Conservation (phyloP, 805 yeast genomes). For the Pichia exigua region DNA sequence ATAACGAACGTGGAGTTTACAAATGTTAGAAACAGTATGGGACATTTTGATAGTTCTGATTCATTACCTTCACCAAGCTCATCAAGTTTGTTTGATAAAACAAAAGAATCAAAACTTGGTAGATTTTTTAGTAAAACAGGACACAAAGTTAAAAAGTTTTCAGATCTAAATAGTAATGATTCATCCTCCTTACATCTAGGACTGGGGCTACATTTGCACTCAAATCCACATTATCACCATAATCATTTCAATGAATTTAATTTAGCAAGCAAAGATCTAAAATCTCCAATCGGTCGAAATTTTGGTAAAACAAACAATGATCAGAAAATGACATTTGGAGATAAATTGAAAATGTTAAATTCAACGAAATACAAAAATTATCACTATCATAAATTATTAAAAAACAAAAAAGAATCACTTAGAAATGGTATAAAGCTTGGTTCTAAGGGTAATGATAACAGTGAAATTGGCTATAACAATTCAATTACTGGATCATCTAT, state of each 20-base stretch:
- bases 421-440: constrained; percentile 6
- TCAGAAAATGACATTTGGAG: constrained; percentile 17
- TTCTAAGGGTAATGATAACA: constrained; percentile 4
- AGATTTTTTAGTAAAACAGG: constrained; percentile 6
- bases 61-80: constrained; percentile 2
- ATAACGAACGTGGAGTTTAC: constrained; percentile 28
- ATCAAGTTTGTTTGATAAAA: constrained; percentile 2
- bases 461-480: not conserved
- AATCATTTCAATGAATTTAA: not conserved
- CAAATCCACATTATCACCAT: not conserved
- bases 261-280: constrained; percentile 14
- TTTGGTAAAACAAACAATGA: constrained; percentile 22
- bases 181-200: constrained; percentile 1
- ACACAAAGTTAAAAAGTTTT: constrained; percentile 6
- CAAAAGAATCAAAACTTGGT: constrained; percentile 3
- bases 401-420: constrained; percentile 23
- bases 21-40: constrained; percentile 20
- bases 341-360: constrained; percentile 8
- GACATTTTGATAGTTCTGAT: not conserved
- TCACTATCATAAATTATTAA: constrained; percentile 20
- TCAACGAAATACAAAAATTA: constrained; percentile 25
- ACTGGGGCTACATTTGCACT: not conserved
- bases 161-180: constrained; percentile 2
- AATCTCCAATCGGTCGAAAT: constrained; percentile 25
- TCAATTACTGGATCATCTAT: constrained; percentile 3